These are phyloP conservation scores for Botryosphaeria dothidea DNA, from an alignment of 2,329 filamentous ascomycete species.

Conservation along the genomic window DNA sequence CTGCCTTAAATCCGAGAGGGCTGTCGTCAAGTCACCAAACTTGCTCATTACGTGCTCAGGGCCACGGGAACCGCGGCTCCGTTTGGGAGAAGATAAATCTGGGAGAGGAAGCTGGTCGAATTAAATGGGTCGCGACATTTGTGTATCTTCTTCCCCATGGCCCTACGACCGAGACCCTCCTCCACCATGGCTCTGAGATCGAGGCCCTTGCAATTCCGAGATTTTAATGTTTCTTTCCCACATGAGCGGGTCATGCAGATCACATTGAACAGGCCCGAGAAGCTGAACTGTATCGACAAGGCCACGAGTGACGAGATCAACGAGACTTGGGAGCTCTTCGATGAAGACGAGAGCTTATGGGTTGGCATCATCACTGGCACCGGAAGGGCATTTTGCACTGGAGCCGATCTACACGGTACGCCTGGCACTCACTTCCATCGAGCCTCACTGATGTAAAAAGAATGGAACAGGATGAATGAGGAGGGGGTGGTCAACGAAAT, in stretches of 20 bases:
- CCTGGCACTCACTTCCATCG: background rate
- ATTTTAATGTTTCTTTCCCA: conserved; percentile 16
- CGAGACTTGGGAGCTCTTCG: conserved; percentile 48
- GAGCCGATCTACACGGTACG: conserved; percentile 48
- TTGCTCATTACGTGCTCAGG: too few relatives aligned
- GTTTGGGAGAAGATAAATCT: background rate
- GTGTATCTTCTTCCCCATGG: background rate
- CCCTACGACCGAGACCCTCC: conserved; percentile 1
- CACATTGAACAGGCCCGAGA: conserved; percentile 44
- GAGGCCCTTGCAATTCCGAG: conserved; percentile 5
- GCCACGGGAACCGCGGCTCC: too few relatives aligned
- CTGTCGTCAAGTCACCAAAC: too few relatives aligned
- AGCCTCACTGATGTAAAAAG: conserved; percentile 14
- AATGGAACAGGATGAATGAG: conserved; percentile 30
- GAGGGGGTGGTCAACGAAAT: conserved; percentile 27
- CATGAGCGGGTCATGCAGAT: conserved; percentile 38
- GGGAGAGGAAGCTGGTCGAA: background rate
- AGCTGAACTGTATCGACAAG: conserved; percentile 44
- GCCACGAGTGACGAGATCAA: conserved; percentile 46
- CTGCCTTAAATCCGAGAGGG: too few relatives aligned
- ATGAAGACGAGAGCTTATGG: conserved; percentile 41
- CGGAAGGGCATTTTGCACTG: conserved; percentile 51
- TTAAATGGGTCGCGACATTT: background rate
- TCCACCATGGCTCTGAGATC: conserved; percentile 16
- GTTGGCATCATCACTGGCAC: conserved; percentile 44